phyloP scores from a whole-genome alignment of 1,139 yeast genomes.

The Suhomyces panamericanus region DNA sequence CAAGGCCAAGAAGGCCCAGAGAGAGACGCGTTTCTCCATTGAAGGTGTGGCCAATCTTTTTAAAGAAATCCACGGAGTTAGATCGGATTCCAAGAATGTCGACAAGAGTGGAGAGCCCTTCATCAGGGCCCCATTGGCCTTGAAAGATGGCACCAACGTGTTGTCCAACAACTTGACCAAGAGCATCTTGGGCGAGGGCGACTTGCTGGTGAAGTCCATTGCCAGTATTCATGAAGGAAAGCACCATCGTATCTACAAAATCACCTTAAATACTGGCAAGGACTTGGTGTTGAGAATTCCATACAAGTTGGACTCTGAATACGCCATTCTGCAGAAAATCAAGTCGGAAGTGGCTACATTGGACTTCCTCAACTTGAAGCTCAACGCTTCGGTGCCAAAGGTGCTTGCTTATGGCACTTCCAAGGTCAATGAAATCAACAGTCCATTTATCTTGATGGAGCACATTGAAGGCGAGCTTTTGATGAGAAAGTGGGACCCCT shows the following conservation, averaged over 20 bases:
- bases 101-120: slow-evolving; percentile 27
- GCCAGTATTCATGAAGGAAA: slow-evolving; percentile 91
- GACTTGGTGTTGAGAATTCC: slow-evolving; percentile 80
- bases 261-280: slow-evolving; percentile 62
- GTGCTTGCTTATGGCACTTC: slow-evolving; percentile 72
- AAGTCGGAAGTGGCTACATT: slow-evolving; percentile 92
- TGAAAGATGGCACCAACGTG: slow-evolving; percentile 43
- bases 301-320: slow-evolving; percentile 66
- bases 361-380: slow-evolving; percentile 67
- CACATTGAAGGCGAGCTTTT: slow-evolving; percentile 73
- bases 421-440: slow-evolving; percentile 58
- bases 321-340: slow-evolving; percentile 63
- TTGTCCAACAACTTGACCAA: slow-evolving; percentile 47
- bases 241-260: slow-evolving; percentile 81
- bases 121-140: slow-evolving; percentile 36
- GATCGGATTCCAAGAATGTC: slow-evolving; percentile 23
- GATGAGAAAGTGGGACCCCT: slow-evolving; percentile 91
- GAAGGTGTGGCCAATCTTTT: slow-evolving; percentile 65
- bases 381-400: slow-evolving; percentile 64
- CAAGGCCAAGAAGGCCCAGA: slow-evolving; percentile 63
- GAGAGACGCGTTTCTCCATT: slow-evolving; percentile 81
- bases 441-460: slow-evolving; percentile 82
- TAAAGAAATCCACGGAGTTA: slow-evolving; percentile 37
- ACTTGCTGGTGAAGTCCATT: slow-evolving; percentile 62
- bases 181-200: slow-evolving; percentile 42